Conservation (phyloP, 371 early-diverging fungal species). For the Mortierella sp. region DNA sequence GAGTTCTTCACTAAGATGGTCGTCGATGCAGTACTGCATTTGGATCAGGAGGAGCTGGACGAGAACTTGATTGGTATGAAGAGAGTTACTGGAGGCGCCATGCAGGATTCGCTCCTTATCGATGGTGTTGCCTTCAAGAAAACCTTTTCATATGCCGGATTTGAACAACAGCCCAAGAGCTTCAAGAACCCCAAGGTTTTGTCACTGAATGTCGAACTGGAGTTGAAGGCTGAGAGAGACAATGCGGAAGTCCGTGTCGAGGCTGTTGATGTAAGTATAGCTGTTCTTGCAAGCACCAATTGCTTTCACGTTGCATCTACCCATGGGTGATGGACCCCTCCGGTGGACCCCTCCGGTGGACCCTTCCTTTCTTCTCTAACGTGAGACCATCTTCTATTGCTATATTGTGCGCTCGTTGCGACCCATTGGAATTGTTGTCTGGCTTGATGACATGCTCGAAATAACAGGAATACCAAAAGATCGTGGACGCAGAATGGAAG, state of each 20-base stretch:
- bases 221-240: slow-evolving; percentile 99
- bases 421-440: too few relatives aligned
- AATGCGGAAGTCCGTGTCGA: slow-evolving; percentile 99
- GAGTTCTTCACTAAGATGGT: slow-evolving; percentile 99
- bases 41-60: slow-evolving; percentile 94
- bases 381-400: too few relatives aligned
- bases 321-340: too few relatives aligned
- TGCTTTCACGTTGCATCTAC: too few relatives aligned
- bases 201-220: slow-evolving; percentile 98
- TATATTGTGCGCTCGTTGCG: too few relatives aligned
- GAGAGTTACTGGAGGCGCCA: slow-evolving; percentile 98
- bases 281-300: background rate
- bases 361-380: too few relatives aligned
- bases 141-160: slow-evolving; percentile 99
- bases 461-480: slow-evolving; percentile 94
- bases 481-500: slow-evolving; percentile 99
- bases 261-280: slow-evolving; percentile 77
- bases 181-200: slow-evolving; percentile 96
- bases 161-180: slow-evolving; percentile 99
- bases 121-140: slow-evolving; percentile 99
- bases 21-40: slow-evolving; percentile 94
- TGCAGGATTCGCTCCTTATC: slow-evolving; percentile 97
- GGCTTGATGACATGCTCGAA: too few relatives aligned
- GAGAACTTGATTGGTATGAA: slow-evolving; percentile 98
- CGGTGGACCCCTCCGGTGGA: too few relatives aligned